Base-by-base conservation (phyloP, 176 grass and related monocot species). In the Lolium rigidum region DNA sequence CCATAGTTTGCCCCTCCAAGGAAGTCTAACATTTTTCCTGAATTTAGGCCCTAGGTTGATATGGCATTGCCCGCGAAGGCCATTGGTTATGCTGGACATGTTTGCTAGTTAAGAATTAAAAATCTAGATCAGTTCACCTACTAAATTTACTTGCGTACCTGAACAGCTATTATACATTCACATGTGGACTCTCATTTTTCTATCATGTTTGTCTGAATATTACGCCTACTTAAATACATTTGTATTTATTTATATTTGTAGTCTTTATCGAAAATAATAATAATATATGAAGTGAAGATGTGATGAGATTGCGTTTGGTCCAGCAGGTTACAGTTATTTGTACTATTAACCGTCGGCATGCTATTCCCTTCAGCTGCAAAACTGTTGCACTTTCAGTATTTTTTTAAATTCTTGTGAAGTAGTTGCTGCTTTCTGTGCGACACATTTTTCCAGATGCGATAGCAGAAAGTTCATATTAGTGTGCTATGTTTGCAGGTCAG, bases 401-500 rank as follows among this genome's bases (percentile, higher is more conserved):
- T 43, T 43, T 43, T 43, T n/a, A 39, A 43, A 43, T 43, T 43
- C 41, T 43, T 43, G 7, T 43, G 8, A 43, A 43, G 41, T 43
- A 6, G 41, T 43, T 43, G 41, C 41, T 6, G 41, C 1, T 43
- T 43, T 43, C 41, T 43, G 1, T 43, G 41, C 7, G 41, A 43
- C 41, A 43, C 41, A 7, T 43, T 0, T 43, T 43, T 43, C 41
- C 41, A 7, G 2, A 43, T 7, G 41, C 16, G 43, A 7, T 1
- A 1, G 55, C 47, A 13, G 15, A 18, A 28, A 60, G 47, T 50
- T 90, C 48, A 77, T 76, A 16, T 48, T 55, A 3, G 2, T 79
- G 14, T 74, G 63, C 65, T 89, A 25, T 87, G 48, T 35, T 85
- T 87, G 72, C 85, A 92, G 93, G 78, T 92, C 90, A 79, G 93